Conservation (phyloP, 2,329 filamentous ascomycete genomes). For the Xylariaceae sp. region DNA sequence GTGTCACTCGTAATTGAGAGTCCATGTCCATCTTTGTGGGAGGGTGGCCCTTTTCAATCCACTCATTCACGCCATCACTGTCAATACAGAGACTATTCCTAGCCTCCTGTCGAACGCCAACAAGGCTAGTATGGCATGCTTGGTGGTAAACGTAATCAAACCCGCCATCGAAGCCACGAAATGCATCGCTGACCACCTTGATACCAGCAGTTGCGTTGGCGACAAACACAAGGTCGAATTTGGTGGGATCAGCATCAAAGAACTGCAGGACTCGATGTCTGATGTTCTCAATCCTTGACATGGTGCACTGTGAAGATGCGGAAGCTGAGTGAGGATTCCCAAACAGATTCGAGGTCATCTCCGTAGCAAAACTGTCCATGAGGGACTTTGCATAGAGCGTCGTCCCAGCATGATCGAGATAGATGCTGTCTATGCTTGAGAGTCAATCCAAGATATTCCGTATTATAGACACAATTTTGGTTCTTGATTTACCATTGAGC, state of each 20-base stretch:
- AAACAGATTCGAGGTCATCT: constrained; percentile 73
- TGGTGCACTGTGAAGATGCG: constrained; percentile 70
- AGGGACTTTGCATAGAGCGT: constrained; percentile 75
- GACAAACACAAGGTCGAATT: constrained; percentile 73
- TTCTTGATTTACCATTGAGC: constrained; percentile 47
- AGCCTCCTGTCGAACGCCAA: constrained; percentile 74
- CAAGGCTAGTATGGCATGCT: constrained; percentile 79
- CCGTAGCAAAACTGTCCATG: constrained; percentile 71
- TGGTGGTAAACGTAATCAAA: constrained; percentile 81
- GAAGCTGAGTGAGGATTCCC: constrained; percentile 92
- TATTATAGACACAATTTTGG: background rate
- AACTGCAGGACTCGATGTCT: constrained; percentile 66
- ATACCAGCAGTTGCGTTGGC: constrained; percentile 59
- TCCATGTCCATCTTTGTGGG: constrained; percentile 29
- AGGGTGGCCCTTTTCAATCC: constrained; percentile 47
- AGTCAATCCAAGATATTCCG: constrained; percentile 6
- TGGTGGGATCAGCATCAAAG: constrained; percentile 72
- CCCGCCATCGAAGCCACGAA: constrained; percentile 62
- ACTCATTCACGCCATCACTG: constrained; percentile 58
- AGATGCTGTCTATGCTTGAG: constrained; percentile 57
- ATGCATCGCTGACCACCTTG: constrained; percentile 64
- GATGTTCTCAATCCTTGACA: constrained; percentile 68
- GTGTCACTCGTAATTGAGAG: constrained; percentile 27
- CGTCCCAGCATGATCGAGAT: constrained; percentile 95
- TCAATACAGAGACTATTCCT: constrained; percentile 59